Base-by-base conservation (phyloP, 441 rosid genomes). In the Hura crepitans region DNA sequence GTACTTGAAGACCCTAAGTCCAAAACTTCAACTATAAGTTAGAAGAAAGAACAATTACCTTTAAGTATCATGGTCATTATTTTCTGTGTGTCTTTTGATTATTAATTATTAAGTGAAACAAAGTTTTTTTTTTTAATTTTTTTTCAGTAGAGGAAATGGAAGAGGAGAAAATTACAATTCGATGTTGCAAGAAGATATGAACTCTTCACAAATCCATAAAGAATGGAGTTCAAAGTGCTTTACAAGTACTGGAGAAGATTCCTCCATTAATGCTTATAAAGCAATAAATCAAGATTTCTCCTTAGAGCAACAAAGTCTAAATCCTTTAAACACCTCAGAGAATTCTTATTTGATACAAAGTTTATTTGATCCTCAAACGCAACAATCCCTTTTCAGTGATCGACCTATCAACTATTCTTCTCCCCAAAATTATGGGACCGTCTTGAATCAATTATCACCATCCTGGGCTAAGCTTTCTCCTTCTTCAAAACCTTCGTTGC, bases 361-460 rank as follows among this genome's bases (percentile, higher is more conserved):
- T 47, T 82, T 86, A 51, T 80, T 87, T 15, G 87, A 88, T 68
- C 80, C 81, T 58, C 82, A 78, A 30, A 87, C 77, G n/a, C 76
- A 78, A n/a, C 87, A 71, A 59, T 58, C 81, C 66, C 74, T 85
- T 75, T 75, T 81, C 56, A 80, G 68, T 73, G 77, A 65, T 74
- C 82, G 78, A 72, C 65, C 87, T 66, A 78, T 71, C 66, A 83
- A 78, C 46, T 72, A 80, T 46, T 39, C 76, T n/a, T 42, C 77
- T 2, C 25, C 70, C 7, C 50, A 66, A 17, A 75, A 70, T 63
- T 80, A 76, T 55, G 82, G 80, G 39, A 68, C 74, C 66, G 77
- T 49, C 60, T 76, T 79, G 59, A 70, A 81, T 63, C 74, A 74
- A 45, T 9, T 72, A 15, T 73, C 85, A 0, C 69, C 89, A 51